phyloP scores from a whole-genome alignment of 345 rosid species.

The Eucalyptus leucophloia region DNA sequence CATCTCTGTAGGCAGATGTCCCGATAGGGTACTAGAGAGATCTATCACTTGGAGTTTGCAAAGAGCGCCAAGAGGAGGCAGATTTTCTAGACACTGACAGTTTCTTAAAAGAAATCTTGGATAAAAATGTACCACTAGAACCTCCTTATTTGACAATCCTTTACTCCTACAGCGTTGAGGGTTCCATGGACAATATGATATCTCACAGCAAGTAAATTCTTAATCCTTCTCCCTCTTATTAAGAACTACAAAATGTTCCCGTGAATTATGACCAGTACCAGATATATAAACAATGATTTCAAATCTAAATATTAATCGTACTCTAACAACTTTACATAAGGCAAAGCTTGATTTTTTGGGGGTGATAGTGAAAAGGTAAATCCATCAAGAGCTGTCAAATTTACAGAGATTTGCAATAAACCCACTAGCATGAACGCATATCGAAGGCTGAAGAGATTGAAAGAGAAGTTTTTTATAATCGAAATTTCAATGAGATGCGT shows the following conservation, averaged over 20 bases:
- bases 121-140: background rate
- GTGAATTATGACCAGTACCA: no score
- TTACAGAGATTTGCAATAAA: constrained; percentile 18
- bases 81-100: constrained; percentile 1
- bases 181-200: background rate
- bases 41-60: constrained; percentile 13
- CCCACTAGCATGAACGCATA: background rate
- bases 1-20: constrained; percentile 8
- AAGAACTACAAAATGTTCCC: no score
- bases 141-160: no score
- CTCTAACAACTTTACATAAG: no score
- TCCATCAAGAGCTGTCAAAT: constrained; percentile 69
- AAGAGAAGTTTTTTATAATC: background rate
- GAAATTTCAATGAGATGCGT: background rate
- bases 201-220: no score
- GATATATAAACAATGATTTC: background rate
- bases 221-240: background rate
- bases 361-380: background rate
- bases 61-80: constrained; percentile 10
- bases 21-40: constrained; percentile 9
- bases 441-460: background rate
- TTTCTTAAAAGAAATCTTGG: constrained; percentile 1
- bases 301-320: no score
- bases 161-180: background rate
- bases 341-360: no score